Evolutionary conservation across 2,329 filamentous ascomycete genomes (phyloP), one percentile per base, ranked within the genome.

Genomic region (Colletotrichum filicis): DNA sequence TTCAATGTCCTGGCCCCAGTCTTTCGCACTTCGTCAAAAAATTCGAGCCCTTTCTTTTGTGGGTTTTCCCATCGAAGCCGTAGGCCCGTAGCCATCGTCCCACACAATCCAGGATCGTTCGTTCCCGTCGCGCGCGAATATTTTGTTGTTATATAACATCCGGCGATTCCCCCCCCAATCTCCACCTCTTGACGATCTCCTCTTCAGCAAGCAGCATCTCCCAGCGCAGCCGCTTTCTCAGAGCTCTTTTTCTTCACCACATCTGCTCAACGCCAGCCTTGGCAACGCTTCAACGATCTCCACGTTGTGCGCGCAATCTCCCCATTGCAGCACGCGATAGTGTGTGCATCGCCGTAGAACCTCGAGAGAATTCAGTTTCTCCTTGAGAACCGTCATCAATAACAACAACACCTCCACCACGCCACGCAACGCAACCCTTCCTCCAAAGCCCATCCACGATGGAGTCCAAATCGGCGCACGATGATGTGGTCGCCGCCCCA

Each of bases 11-110:
- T 5, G 26, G 71, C 66, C 71, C 71, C 71, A 70, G 68, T 73
- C 71, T 73, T 73, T 73, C 60, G 66, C 70, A 37, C 46, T 73
- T 73, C 55, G 53, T 69, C 56, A 73, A 72, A 72, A 49, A 71
- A 30, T 70, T 70, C 66, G 71, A 70, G 71, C 66, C 71, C 66
- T 70, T 71, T 70, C 67, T 73, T 73, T 69, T 73, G 66, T 70
- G 66, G 71, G 71, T 14, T 61, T 67, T 37, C 11, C 24, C 28
- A 19, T 59, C 42, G 26, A 53, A 22, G 52, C 59, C 60, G 28
- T 32, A 42, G 9, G 22, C 52, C 59, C 60, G 28, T 32, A 42
- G 9, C 30, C 52, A 22, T 64, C 26, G 65, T 72, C 59, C 69
- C 69, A 72, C 65, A 69, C 37, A 68, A 63, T 58, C 62, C 53